These are phyloP conservation scores for Clohesyomyces aquaticus DNA, from an alignment of 495 filamentous ascomycete genomes.

Conservation along the genomic window DNA sequence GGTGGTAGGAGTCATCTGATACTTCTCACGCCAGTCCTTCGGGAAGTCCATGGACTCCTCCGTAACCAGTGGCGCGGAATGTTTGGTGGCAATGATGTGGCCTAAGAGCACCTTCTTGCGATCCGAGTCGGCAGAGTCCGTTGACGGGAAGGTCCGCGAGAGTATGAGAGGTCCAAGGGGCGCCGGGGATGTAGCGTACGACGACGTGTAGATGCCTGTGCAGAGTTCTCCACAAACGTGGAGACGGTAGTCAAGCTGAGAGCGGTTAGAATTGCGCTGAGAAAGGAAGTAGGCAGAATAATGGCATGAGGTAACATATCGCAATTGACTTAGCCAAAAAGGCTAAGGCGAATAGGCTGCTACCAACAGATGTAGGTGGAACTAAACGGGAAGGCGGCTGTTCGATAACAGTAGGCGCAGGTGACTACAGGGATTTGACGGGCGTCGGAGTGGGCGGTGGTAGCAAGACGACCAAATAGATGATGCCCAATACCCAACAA, in stretches of 20 bases:
- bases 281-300: slow-evolving; percentile 7
- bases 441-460: not conserved
- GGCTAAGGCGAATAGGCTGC: not conserved
- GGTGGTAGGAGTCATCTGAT: slow-evolving; percentile 42
- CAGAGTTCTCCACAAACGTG: slow-evolving; percentile 75
- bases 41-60: slow-evolving; percentile 79
- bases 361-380: not conserved
- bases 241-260: slow-evolving; percentile 81
- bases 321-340: not conserved
- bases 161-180: slow-evolving; percentile 50
- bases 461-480: slow-evolving; percentile 11
- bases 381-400: slow-evolving; percentile 3
- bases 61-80: slow-evolving; percentile 61
- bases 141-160: slow-evolving; percentile 36
- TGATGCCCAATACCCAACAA: slow-evolving; percentile 11
- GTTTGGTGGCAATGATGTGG: slow-evolving; percentile 78
- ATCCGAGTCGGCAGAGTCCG: slow-evolving; percentile 54
- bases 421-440: not conserved
- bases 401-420: slow-evolving; percentile 4
- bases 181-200: slow-evolving; percentile 51
- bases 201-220: slow-evolving; percentile 73
- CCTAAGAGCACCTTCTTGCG: slow-evolving; percentile 71
- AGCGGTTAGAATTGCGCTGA: slow-evolving; percentile 20
- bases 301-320: not conserved
- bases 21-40: slow-evolving; percentile 56